Evolutionary conservation across 2,329 filamentous ascomycete genomes (phyloP), one percentile per base, ranked within the genome.

Genomic region (Xylaria multiplex): DNA sequence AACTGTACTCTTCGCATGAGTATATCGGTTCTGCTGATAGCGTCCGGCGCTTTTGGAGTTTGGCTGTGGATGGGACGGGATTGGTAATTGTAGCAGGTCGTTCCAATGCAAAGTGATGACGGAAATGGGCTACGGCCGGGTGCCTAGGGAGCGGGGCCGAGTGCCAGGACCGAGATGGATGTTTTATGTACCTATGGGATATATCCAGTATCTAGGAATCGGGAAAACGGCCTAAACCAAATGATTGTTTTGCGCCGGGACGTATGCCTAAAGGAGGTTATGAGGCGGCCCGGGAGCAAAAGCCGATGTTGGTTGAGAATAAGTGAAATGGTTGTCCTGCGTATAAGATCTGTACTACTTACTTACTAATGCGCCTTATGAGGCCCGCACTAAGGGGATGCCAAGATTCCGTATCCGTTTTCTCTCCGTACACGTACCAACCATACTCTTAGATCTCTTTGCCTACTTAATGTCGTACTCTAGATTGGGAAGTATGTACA

Each of bases 381-480:
- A 54, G 62, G 45, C 62, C 57, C 62, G 50, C 53, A 62, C 19
- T 65, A 50, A 24, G 13, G 24, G 56, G 32, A 42, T 40, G 63
- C 63, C 62, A 61, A 62, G 57, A 27, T 40, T 58, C 42, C 8
- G 24, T 52, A 19, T 19, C 19, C 22, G 22, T 24, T 42, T 40
- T 40, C 11, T 40, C 4, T 40, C 9, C 4, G 37, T 40, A 40
- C 37, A 14, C 37, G 35, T 55, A 55, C 53, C 50, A 37, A 55
- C 53, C 50, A 37, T 11, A 37, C 8, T 37, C 11, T n/a, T 54
- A 13, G 22, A 27, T 40, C 9, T 37, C 14, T 27, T 27, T 27
- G 27, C 27, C 27, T 27, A 27, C 27, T 5, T 27, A 27, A 2
- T 27, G 27, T 27, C 2, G 27, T 27, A 27, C 27, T n/a, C 30